Base-by-base conservation (phyloP, 1,139 yeast genomes). In the Suhomyces chickasaworum region DNA sequence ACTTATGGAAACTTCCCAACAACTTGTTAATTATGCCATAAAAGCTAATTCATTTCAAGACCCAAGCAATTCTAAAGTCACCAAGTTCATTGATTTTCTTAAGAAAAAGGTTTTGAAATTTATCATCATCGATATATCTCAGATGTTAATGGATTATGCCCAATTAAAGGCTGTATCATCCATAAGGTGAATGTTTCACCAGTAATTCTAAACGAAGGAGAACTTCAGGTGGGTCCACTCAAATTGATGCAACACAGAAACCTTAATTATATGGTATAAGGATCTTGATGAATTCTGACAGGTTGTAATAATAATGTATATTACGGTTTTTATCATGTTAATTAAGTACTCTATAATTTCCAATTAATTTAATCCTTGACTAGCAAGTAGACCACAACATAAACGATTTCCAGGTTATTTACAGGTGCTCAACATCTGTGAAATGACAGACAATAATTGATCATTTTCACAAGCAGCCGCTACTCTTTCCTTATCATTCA, bases 401-500 rank as follows among this genome's bases (percentile, higher is more conserved):
- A 29, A 7, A 29, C 8, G 32, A 29, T 29, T 6, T 6, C 29
- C 29, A 9, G 29, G 13, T 33, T 20, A 33, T 56, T 71, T 72
- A 64, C 98, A 93, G 8, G 93, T 85, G 39, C 88, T 77, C 53
- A 95, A 75, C 99, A 95, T 95, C 56, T 88, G 91, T 58, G 90
- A 86, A 40, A 95, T 87, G 15, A 95, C 99, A 27, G 83, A 79
- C 47, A 91, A 71, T 39, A 95, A 73, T 68, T 95, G 99, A 49
- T 89, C 96, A 58, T 95, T 95, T 60, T 95, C 99, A 67, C 98
- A 91, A 0, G 99, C 99, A 15, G 99, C 99, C 22, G 97, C 96
- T 0, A 93, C 98, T 53, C 99, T 75, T 65, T 95, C 99, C 68
- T 95, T 95, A 63, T 95, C 99, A 62, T 93, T 93, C 52, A 95